Conservation (phyloP, 2,329 filamentous ascomycete genomes). For the Bretziella fagacearum region DNA sequence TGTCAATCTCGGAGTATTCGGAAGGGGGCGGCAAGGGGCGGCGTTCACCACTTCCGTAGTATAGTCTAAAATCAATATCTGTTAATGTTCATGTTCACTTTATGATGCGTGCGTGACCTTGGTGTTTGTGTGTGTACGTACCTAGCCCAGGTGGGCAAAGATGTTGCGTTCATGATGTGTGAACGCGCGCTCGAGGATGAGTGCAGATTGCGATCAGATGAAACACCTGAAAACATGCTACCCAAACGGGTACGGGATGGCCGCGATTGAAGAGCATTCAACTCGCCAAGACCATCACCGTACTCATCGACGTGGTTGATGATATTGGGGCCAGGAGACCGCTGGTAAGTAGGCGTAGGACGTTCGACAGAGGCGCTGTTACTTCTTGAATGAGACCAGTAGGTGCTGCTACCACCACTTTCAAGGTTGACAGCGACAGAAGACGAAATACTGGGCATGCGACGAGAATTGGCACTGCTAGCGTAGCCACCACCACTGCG, state of each 20-base stretch:
- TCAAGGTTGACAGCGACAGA: conserved; percentile 25
- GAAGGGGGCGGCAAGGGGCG: conserved; percentile 33
- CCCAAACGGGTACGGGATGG: conserved; percentile 37
- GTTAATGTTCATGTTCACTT: neutral
- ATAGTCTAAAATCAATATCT: conserved; percentile 31
- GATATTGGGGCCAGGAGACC: conserved; percentile 16
- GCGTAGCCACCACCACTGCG: conserved; percentile 28
- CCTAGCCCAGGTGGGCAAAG: conserved; percentile 39
- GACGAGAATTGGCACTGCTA: conserved; percentile 33
- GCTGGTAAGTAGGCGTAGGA: conserved; percentile 29
- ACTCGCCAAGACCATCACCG: conserved; percentile 44
- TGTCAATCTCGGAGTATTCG: conserved; percentile 31
- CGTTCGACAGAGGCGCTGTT: conserved; percentile 32
- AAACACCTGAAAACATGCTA: conserved; percentile 30
- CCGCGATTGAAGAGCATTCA: conserved; percentile 35
- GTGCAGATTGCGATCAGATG: conserved; percentile 35
- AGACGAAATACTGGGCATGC: conserved; percentile 41
- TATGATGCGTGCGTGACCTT: neutral
- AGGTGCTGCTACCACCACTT: conserved; percentile 15
- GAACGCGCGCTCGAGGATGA: conserved; percentile 34
- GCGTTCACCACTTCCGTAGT: conserved; percentile 52
- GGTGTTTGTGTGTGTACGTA: conserved; percentile 18
- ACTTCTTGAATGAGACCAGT: conserved; percentile 25
- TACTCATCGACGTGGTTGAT: conserved; percentile 45
- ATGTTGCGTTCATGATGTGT: conserved; percentile 28